Evolutionary conservation across 352 stramenopile species (phyloP).

Genomic region (Globisporangium yorkense): DNA sequence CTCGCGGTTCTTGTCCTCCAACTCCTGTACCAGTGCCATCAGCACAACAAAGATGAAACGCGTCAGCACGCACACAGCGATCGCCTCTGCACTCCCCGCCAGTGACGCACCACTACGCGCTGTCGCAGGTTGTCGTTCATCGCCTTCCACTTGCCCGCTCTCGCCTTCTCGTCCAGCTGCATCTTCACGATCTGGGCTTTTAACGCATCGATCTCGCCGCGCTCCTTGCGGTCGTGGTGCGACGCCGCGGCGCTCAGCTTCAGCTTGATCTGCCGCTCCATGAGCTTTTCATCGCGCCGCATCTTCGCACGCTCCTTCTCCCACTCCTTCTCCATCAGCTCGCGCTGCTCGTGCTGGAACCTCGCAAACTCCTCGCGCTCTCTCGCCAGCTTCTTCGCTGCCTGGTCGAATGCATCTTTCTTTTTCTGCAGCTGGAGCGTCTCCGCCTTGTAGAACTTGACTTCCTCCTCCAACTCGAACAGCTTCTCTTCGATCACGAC

Average conservation of each 20-base stretch:
- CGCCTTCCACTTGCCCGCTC: slow-evolving; percentile 56
- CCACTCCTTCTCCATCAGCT: slow-evolving; percentile 64
- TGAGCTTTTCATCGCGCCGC: slow-evolving; percentile 59
- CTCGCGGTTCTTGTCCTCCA: slow-evolving; percentile 73
- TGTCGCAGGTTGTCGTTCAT: slow-evolving; percentile 61
- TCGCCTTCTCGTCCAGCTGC: slow-evolving; percentile 59
- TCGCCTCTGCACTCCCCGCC: background rate
- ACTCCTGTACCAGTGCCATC: slow-evolving; percentile 29
- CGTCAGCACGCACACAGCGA: background rate
- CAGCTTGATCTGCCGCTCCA: slow-evolving; percentile 72
- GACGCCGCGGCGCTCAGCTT: slow-evolving; percentile 50
- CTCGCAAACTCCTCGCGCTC: slow-evolving; percentile 43
- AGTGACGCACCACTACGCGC: slow-evolving; percentile 41
- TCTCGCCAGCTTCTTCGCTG: slow-evolving; percentile 43
- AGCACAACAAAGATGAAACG: background rate
- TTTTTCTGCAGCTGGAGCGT: slow-evolving; percentile 72
- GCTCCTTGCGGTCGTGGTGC: slow-evolving; percentile 50
- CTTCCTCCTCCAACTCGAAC: slow-evolving; percentile 73
- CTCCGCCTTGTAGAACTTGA: slow-evolving; percentile 83
- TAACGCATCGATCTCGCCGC: slow-evolving; percentile 61
- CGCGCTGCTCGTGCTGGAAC: slow-evolving; percentile 47
- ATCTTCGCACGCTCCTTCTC: slow-evolving; percentile 64
- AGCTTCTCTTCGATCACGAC: slow-evolving; percentile 79
- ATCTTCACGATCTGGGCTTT: slow-evolving; percentile 83
- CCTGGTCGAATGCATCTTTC: slow-evolving; percentile 61